A percentile compares a stretch with the other conserved stretches of the same genome.
Evolutionary conservation across 345 rosid species (phyloP).

Genomic region (Geranium brycei): DNA sequence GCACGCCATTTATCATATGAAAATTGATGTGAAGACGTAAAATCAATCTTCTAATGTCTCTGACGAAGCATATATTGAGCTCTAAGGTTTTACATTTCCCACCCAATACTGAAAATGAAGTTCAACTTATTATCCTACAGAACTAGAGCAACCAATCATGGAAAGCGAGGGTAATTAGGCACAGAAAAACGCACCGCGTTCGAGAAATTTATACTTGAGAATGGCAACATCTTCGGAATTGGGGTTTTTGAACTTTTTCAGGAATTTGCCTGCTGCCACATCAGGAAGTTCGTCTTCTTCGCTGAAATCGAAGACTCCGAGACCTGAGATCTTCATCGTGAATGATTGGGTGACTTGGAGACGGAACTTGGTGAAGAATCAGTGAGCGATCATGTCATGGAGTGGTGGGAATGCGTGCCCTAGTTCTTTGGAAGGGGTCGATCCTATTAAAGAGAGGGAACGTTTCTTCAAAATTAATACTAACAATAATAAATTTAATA

Average conservation of each 20-base stretch:
- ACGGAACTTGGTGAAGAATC: conserved; percentile 5
- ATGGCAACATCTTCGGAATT: conserved; percentile 24
- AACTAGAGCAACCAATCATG: neutral
- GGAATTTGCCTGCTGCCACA: conserved; percentile 25
- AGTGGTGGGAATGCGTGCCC: neutral
- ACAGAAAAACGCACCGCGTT: conserved; percentile 33
- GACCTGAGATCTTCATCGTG: conserved; percentile 38
- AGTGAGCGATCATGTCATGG: neutral
- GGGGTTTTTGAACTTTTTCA: conserved; percentile 51
- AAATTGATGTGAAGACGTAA: neutral
- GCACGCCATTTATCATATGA: too few species aligned
- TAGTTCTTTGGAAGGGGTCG: too few species aligned
- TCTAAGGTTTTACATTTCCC: neutral
- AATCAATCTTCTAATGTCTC: neutral
- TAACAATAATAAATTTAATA: too few species aligned
- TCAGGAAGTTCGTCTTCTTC: conserved; percentile 64
- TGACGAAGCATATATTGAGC: neutral
- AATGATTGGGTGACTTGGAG: neutral
- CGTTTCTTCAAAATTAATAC: too few species aligned
- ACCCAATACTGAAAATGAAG: neutral
- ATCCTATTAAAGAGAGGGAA: too few species aligned
- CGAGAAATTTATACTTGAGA: conserved; percentile 34
- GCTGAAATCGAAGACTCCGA: conserved; percentile 52
- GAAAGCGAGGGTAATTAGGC: neutral
- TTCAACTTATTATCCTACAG: neutral